A percentile compares a stretch with the other conserved stretches of the same genome.
Conservation (phyloP, 768 basidiomycete genomes). For the Plicaturopsis crispa region DNA sequence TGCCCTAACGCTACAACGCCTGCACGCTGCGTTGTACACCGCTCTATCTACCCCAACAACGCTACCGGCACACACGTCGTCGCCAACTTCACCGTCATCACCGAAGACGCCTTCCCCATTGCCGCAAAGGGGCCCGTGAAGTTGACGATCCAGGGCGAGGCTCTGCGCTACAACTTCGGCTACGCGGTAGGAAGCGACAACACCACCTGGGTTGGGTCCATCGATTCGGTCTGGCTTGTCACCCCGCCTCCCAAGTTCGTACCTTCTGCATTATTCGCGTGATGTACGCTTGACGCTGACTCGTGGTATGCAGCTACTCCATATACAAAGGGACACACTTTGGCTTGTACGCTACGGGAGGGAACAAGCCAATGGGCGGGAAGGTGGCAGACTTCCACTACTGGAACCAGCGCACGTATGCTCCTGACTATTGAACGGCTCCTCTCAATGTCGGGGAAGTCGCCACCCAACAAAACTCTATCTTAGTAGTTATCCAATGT, state of each 20-base stretch:
- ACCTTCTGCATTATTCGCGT: background rate
- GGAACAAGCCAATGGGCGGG: constrained; percentile 26
- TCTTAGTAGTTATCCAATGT: too few species aligned
- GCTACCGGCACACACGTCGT: constrained; percentile 29
- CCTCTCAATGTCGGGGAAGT: too few species aligned
- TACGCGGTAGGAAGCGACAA: constrained; percentile 23
- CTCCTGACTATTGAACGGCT: too few species aligned
- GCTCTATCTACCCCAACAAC: constrained; percentile 21
- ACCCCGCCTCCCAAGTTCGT: constrained; percentile 25
- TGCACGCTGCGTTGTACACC: constrained; percentile 19
- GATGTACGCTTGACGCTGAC: background rate
- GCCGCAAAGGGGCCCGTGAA: constrained; percentile 18
- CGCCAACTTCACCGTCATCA: constrained; percentile 21
- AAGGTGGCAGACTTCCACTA: constrained; percentile 28
- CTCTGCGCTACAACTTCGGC: constrained; percentile 22
- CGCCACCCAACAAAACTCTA: too few species aligned
- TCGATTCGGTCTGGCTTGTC: constrained; percentile 26
- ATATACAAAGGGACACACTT: constrained; percentile 31
- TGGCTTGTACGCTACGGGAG: constrained; percentile 30
- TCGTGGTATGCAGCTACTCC: constrained; percentile 20
- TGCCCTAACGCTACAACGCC: constrained; percentile 9
- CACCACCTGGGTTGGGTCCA: constrained; percentile 19
- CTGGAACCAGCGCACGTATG: constrained; percentile 32
- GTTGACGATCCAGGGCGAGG: constrained; percentile 20
- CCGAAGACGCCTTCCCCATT: constrained; percentile 17